Base-by-base conservation (phyloP, 495 filamentous ascomycete species). In the Parachaetomium inaequale region DNA sequence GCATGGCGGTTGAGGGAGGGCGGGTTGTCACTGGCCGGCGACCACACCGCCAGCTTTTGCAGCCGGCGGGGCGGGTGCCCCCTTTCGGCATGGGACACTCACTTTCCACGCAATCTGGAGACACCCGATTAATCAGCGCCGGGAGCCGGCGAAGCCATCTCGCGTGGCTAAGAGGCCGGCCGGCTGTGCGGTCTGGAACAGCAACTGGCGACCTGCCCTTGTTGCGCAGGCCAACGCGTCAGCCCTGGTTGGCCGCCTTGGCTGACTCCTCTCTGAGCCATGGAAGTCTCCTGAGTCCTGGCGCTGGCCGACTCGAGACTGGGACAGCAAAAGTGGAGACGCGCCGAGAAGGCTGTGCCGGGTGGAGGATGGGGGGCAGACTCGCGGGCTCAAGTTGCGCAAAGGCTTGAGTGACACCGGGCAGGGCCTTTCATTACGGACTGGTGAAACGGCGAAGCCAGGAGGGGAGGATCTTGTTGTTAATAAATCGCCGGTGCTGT, bases 101-200 rank as follows among this genome's bases (percentile, higher is more conserved):
- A 51, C 21, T 4, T 45, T 53, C 58, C 25, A 42, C 11, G 58
- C 58, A 60, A 45, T 52, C 34, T 53, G 36, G 49, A 32, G 34
- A 17, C n/a, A 1, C 32, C 38, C 17, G 46, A 57, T 62, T 47
- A 63, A 63, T 57, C 57, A 66, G 60, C 64, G 52, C 60, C 34
- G 49, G 63, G 46, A 62, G 59, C 49, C 32, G 63, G 42, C 29
- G 47, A 43, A 40, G 26, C 28, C 43, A 47, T 58, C 42, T 29
- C 54, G 36, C 36, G 12, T 32, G 45, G 47, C 25, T 42, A n/a
- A 55, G 26, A 40, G 54, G 14, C 15, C 43, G 55, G 42, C 40
- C 42, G 43, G 55, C 28, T 32, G 8, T 25, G 36, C 19, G 42
- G 55, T 34, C 26, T 47, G 55, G 28, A 32, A 47, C 17, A 26